phyloP scores from a whole-genome alignment of 257 asterid genomes.

The Fraxinus pennsylvanica region DNA sequence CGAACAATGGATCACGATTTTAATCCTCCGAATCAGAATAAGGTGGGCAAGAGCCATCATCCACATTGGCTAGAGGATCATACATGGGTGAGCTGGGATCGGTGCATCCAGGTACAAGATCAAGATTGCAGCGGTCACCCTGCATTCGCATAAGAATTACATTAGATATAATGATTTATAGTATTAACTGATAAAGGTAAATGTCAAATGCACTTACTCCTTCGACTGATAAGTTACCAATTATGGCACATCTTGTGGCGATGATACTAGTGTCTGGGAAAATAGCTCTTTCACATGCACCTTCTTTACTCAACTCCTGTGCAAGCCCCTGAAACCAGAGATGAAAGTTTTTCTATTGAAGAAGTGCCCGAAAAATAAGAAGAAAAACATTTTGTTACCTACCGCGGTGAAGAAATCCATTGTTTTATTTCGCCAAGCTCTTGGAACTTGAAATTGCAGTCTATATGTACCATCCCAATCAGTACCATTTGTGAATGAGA shows the following conservation, averaged over 20 bases:
- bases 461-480: slow-evolving; percentile 93
- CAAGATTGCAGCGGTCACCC: slow-evolving; percentile 89
- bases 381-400: slow-evolving; percentile 34
- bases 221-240: slow-evolving; percentile 62
- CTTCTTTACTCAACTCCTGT: slow-evolving; percentile 68
- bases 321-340: slow-evolving; percentile 62
- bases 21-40: slow-evolving; percentile 68
- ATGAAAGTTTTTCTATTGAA: no score
- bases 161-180: background rate
- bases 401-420: slow-evolving; percentile 63
- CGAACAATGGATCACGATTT: background rate
- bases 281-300: slow-evolving; percentile 82
- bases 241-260: slow-evolving; percentile 64
- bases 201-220: slow-evolving; percentile 55
- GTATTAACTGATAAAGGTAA: background rate
- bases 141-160: slow-evolving; percentile 27
- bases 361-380: no score
- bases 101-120: slow-evolving; percentile 67
- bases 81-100: slow-evolving; percentile 70
- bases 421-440: slow-evolving; percentile 68
- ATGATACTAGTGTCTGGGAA: slow-evolving; percentile 68
- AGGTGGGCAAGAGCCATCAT: slow-evolving; percentile 89
- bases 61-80: slow-evolving; percentile 74
- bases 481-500: slow-evolving; percentile 79
- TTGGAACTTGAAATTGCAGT: slow-evolving; percentile 77